Percentiles rank a stretch among this genome's conserved stretches.
These are phyloP conservation scores for Senna tora DNA, from an alignment of 306 rosid genomes.

Conservation along the genomic window DNA sequence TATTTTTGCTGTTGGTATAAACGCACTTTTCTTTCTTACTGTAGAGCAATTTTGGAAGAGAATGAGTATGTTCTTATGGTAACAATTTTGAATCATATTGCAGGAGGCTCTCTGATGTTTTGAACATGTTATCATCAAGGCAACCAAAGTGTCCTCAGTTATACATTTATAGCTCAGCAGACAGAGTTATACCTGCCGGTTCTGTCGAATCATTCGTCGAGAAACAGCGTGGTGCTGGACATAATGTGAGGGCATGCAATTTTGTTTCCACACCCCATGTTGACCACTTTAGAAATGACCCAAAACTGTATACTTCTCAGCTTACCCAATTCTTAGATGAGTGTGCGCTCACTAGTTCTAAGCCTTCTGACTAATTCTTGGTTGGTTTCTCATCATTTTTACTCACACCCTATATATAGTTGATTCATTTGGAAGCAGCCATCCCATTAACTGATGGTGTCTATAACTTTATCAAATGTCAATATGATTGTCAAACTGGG, in stretches of 20 bases:
- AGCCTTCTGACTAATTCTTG: conserved; percentile 44
- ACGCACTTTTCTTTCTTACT: conserved; percentile 13
- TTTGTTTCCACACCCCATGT: conserved; percentile 95
- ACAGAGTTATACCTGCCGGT: conserved; percentile 83
- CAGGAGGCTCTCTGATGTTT: conserved; percentile 94
- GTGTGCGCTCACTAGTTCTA: conserved; percentile 62
- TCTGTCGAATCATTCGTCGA: conserved; percentile 87
- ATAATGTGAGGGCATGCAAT: conserved; percentile 89
- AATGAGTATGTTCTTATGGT: conserved; percentile 3
- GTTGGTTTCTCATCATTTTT: conserved; percentile 19
- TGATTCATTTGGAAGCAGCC: conserved; percentile 44
- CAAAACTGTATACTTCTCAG: conserved; percentile 78
- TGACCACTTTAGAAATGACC: conserved; percentile 93
- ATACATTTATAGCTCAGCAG: conserved; percentile 91
- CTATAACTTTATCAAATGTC: conserved; percentile 18
- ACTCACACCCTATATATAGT: conserved; percentile 29
- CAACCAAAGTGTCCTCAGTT: conserved; percentile 95
- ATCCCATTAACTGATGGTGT: conserved; percentile 33
- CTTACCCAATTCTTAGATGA: conserved; percentile 81
- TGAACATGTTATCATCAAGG: conserved; percentile 63
- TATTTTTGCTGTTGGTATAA: background rate
- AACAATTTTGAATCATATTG: conserved; percentile 25
- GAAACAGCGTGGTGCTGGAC: conserved; percentile 79
- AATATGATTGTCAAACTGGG: conserved; percentile 27
- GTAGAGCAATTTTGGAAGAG: conserved; percentile 12